Percentiles rank a stretch among this genome's conserved stretches.
Conservation (phyloP, 202 grass and related monocot genomes). For the Eragrostis tef region DNA sequence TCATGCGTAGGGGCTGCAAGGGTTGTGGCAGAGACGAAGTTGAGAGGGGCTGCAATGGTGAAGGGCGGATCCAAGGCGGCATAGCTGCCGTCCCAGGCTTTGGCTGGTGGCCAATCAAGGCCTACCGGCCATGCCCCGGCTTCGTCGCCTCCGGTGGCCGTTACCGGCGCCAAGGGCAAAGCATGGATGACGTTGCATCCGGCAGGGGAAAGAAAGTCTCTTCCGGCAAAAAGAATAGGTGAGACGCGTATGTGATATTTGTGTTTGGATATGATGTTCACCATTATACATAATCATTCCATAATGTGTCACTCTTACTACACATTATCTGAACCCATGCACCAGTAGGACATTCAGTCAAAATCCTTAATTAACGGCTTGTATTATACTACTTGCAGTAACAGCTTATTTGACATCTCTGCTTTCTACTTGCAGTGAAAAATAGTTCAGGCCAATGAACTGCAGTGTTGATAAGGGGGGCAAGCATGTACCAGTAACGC, state of each 20-base stretch:
- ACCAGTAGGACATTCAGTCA: neutral
- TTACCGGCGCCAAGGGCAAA: slow-evolving; percentile 80
- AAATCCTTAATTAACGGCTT: neutral
- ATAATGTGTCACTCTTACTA: no score
- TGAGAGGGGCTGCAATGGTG: slow-evolving; percentile 85
- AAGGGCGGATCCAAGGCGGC: slow-evolving; percentile 90
- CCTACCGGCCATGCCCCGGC: slow-evolving; percentile 80
- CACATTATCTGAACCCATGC: no score
- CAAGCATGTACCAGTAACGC: neutral
- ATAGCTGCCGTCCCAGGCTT: slow-evolving; percentile 89
- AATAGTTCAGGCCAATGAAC: slow-evolving; percentile 3
- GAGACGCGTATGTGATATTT: neutral
- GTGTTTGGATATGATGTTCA: no score
- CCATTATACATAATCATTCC: neutral
- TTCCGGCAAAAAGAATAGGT: slow-evolving; percentile 45
- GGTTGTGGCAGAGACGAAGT: slow-evolving; percentile 67
- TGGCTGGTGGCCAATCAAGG: slow-evolving; percentile 96
- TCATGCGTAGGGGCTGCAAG: slow-evolving; percentile 65
- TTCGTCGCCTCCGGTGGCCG: slow-evolving; percentile 80
- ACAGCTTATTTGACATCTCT: no score
- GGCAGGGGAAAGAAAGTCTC: slow-evolving; percentile 55
- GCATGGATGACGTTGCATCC: slow-evolving; percentile 85
- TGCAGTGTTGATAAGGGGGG: neutral
- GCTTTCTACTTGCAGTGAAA: no score
- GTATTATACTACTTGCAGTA: no score